phyloP scores from a whole-genome alignment of 805 yeast species.

The Ogataea pini region DNA sequence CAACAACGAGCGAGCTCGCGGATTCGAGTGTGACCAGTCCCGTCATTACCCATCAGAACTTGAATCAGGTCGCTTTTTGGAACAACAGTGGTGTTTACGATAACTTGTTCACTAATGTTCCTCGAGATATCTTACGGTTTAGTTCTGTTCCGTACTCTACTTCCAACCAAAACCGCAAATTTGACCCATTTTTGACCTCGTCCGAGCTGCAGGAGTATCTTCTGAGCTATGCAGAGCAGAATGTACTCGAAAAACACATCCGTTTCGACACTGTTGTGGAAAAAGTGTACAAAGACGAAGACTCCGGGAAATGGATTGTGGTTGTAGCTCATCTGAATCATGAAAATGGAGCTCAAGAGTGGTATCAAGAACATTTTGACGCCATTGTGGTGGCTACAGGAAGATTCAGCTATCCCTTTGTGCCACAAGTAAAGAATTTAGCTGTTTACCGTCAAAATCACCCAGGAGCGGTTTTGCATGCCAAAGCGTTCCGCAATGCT shows the following conservation, averaged over 20 bases:
- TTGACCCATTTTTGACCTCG: slow-evolving; percentile 51
- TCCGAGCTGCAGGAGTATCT: slow-evolving; percentile 61
- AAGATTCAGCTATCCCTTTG: slow-evolving; percentile 55
- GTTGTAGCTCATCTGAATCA: slow-evolving; percentile 21
- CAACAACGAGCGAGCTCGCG: slow-evolving; percentile 30
- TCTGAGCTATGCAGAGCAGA: slow-evolving; percentile 43
- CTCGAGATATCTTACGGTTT: slow-evolving; percentile 65
- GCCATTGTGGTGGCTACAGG: slow-evolving; percentile 67
- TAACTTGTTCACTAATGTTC: slow-evolving; percentile 67
- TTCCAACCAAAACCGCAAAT: slow-evolving; percentile 20
- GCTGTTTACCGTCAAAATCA: slow-evolving; percentile 42
- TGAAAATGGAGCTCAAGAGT: slow-evolving; percentile 25
- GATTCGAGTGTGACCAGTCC: slow-evolving; percentile 33
- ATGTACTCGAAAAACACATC: slow-evolving; percentile 40
- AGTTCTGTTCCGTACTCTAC: slow-evolving; percentile 48
- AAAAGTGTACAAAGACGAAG: slow-evolving; percentile 24
- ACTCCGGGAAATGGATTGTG: slow-evolving; percentile 36
- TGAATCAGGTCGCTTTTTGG: slow-evolving; percentile 29
- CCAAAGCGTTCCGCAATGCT: slow-evolving; percentile 55
- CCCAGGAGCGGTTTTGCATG: slow-evolving; percentile 54
- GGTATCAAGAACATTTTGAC: slow-evolving; percentile 53
- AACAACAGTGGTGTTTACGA: slow-evolving; percentile 61
- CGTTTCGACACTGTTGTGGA: slow-evolving; percentile 48
- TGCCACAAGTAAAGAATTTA: slow-evolving; percentile 58
- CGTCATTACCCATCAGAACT: slow-evolving; percentile 34